These are phyloP conservation scores for Luvunga scandens DNA, from an alignment of 345 rosid species.

Conservation along the genomic window DNA sequence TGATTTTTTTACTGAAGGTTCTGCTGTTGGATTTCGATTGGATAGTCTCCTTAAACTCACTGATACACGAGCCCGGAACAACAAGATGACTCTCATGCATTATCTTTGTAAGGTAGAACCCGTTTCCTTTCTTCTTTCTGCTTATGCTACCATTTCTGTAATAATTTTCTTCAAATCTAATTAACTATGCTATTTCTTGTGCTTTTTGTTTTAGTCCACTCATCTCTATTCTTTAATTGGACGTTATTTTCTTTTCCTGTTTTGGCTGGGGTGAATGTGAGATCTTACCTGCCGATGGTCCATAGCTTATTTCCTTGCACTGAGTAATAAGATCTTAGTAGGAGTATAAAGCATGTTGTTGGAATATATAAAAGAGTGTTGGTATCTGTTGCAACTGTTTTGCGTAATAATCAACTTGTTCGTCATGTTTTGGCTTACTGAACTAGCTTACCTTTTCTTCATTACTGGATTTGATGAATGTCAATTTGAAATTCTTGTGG, in stretches of 20 bases:
- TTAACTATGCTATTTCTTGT: background rate
- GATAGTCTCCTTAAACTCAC: slow-evolving; percentile 91
- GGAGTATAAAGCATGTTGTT: background rate
- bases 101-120: slow-evolving; percentile 86
- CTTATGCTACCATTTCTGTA: background rate
- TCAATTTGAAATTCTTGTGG: background rate
- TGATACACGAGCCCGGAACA: slow-evolving; percentile 74
- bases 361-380: background rate
- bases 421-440: background rate
- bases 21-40: slow-evolving; percentile 85
- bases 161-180: background rate
- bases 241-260: background rate
- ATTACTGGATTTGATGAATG: background rate
- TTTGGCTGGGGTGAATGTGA: background rate
- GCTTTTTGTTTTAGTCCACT: background rate
- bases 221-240: background rate
- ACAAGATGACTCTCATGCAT: slow-evolving; percentile 92
- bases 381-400: background rate
- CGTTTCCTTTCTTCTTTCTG: background rate
- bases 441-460: background rate
- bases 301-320: background rate
- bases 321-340: background rate
- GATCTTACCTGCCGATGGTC: background rate
- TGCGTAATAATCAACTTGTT: background rate
- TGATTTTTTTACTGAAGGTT: slow-evolving; percentile 43